Percentiles rank a stretch among this genome's conserved stretches.
phyloP scores from a whole-genome alignment of 2,329 filamentous ascomycete genomes.

The Geosmithia putterillii region DNA sequence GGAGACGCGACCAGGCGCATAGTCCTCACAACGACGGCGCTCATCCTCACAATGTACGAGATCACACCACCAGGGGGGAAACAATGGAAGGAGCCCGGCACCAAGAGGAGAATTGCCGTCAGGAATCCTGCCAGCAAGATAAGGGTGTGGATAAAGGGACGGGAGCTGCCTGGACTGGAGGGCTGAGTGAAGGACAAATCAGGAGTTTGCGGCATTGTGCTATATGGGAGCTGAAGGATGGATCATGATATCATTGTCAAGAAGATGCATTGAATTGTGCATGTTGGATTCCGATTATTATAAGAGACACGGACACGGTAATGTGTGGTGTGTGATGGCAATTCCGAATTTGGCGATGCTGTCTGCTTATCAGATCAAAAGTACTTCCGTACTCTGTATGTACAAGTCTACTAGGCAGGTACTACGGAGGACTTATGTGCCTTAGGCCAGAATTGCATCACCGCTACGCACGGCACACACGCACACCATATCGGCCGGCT shows the following conservation, averaged over 20 bases:
- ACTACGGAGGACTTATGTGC: not conserved
- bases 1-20: not conserved
- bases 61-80: conserved; percentile 14
- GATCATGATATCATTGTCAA: too few species aligned
- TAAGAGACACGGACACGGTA: too few species aligned
- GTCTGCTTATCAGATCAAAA: not conserved
- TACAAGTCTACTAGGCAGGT: not conserved
- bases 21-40: conserved; percentile 17
- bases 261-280: too few species aligned
- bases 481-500: not conserved
- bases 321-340: too few species aligned
- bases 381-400: not conserved
- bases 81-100: conserved; percentile 13
- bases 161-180: conserved; percentile 6
- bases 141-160: conserved; percentile 19
- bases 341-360: not conserved
- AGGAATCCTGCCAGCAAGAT: conserved; percentile 13
- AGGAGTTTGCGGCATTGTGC: too few species aligned
- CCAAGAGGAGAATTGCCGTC: conserved; percentile 13
- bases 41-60: conserved; percentile 23
- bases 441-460: conserved; percentile 1
- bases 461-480: not conserved
- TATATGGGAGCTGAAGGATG: too few species aligned
- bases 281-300: too few species aligned
- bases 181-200: not conserved